phyloP scores from a whole-genome alignment of 2,329 filamentous ascomycete genomes.

The Didymella pinodella region DNA sequence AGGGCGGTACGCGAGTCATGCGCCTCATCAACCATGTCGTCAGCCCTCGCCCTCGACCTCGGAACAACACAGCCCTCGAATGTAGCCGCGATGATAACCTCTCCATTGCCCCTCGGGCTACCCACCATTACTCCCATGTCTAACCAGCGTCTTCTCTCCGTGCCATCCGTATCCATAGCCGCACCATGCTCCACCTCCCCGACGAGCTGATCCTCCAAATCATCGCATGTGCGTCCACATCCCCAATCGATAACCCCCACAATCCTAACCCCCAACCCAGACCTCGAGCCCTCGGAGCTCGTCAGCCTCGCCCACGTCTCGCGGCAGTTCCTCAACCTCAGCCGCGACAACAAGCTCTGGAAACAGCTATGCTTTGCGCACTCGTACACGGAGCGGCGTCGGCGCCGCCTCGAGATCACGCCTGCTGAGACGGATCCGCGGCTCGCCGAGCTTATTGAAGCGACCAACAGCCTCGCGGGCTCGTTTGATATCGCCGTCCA shows the following conservation, averaged over 20 bases:
- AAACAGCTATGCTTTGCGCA: constrained; percentile 58
- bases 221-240: constrained; percentile 47
- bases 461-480: constrained; percentile 46
- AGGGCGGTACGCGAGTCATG: constrained; percentile 1
- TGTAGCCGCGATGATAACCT: not conserved
- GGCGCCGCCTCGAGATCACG: constrained; percentile 51
- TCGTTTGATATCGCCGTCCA: constrained; percentile 36
- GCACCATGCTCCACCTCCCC: constrained; percentile 38
- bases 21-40: constrained; percentile 4
- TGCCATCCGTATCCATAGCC: too few species aligned
- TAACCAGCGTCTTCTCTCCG: not conserved
- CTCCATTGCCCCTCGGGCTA: not conserved
- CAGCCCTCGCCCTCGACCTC: constrained; percentile 11
- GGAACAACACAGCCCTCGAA: constrained; percentile 11
- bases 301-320: constrained; percentile 74
- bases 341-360: constrained; percentile 75
- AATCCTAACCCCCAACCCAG: constrained; percentile 49
- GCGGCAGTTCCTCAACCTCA: constrained; percentile 67
- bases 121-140: too few species aligned
- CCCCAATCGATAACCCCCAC: constrained; percentile 1
- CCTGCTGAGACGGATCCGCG: constrained; percentile 51
- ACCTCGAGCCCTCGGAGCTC: constrained; percentile 68
- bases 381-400: constrained; percentile 68
- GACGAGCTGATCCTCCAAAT: constrained; percentile 55
- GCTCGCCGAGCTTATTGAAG: constrained; percentile 54